Evolutionary conservation across 257 asterid species (phyloP), one percentile per base, ranked within the genome.

Genomic region (Paulownia fortunei): DNA sequence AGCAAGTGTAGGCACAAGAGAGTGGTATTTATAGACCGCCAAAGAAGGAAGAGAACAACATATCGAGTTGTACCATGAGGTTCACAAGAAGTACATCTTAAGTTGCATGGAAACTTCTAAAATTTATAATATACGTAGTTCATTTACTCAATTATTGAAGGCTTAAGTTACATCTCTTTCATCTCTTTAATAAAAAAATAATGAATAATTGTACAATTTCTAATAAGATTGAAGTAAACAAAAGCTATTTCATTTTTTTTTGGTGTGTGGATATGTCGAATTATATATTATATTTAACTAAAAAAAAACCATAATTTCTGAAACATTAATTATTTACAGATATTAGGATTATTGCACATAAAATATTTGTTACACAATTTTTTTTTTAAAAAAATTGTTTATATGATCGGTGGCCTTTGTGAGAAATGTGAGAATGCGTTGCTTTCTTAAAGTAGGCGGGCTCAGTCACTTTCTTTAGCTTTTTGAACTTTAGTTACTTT

Each of bases 21-120:
- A 13, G 49, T 69, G 56, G 77, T 81, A 85, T 89, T 85, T 92
- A 85, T 79, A 89, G 78, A 4, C 73, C 49, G 49, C 19, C 27
- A 19, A 51, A 69, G 12, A 23, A 68, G 36, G 41, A 67, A 59
- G 36, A 30, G 44, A n/a, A n/a, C n/a, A 62, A 54, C 79, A 26
- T 58, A 65, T 21, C 71, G 77, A 16, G 79, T 83, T 84, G 86
- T 82, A 74, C 92, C 16, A 82, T 73, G 39, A 0, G 81, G 51
- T 19, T 6, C 9, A 7, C 24, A 2, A 23, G 32, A 80, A 42
- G 82, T 75, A 86, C 87, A 27, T 76, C 32, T 27, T 49, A 34
- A 39, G 71, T 79, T 74, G 82, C 82, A 76, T 64, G 83, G 85
- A 81, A 67, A 49, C 81, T 77, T 67, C 59, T 32, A 52, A 8